These are phyloP conservation scores for Microbotryum intermedium DNA, from an alignment of 1,284 basidiomycete genomes.

Conservation along the genomic window DNA sequence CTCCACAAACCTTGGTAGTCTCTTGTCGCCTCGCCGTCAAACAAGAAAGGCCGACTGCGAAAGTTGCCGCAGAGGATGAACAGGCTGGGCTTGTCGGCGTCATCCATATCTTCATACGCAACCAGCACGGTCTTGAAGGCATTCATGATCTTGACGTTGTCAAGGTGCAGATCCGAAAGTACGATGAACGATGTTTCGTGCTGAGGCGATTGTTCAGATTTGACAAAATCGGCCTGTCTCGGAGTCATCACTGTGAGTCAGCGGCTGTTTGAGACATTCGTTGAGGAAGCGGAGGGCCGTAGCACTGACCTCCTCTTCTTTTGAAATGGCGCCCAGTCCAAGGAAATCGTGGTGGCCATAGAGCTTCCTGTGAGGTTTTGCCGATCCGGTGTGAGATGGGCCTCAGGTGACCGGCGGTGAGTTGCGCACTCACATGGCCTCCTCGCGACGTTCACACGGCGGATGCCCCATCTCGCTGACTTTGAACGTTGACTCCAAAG, in stretches of 20 bases:
- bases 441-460: slow-evolving; percentile 78
- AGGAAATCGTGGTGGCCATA: slow-evolving; percentile 93
- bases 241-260: not conserved
- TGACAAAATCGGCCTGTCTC: slow-evolving; percentile 24
- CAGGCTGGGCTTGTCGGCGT: slow-evolving; percentile 42
- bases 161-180: slow-evolving; percentile 90
- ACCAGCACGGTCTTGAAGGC: slow-evolving; percentile 79
- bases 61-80: slow-evolving; percentile 96
- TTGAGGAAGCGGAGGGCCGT: not conserved
- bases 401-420: too few species aligned
- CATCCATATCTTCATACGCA: slow-evolving; percentile 75
- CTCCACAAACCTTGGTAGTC: slow-evolving; percentile 63
- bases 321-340: slow-evolving; percentile 79
- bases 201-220: slow-evolving; percentile 32
- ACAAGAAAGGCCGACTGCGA: slow-evolving; percentile 50
- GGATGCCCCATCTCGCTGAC: slow-evolving; percentile 95
- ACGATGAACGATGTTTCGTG: slow-evolving; percentile 69
- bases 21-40: slow-evolving; percentile 31
- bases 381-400: not conserved
- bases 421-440: slow-evolving; percentile 55
- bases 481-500: slow-evolving; percentile 74
- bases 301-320: slow-evolving; percentile 80
- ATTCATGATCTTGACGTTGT: slow-evolving; percentile 69
- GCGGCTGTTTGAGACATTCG: not conserved
- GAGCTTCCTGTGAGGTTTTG: slow-evolving; percentile 42